Evolutionary conservation across 176 grass and related monocot species (phyloP).

Genomic region (Triticum turgidum): DNA sequence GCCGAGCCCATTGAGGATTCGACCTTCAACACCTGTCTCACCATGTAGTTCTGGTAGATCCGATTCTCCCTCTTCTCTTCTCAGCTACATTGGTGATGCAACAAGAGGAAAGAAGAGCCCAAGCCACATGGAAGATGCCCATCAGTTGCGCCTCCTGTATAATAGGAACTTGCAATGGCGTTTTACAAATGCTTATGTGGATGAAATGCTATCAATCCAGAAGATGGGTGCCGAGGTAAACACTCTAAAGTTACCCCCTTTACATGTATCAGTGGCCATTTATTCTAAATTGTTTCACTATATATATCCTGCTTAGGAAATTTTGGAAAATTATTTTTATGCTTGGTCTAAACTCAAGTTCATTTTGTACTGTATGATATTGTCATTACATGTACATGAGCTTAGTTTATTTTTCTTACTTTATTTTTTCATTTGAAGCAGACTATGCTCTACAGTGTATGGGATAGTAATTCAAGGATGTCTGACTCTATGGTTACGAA

Average conservation of each 20-base stretch:
- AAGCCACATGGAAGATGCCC: conserved; percentile 73
- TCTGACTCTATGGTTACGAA: conserved; percentile 65
- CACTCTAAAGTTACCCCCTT: conserved; percentile 5
- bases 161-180: conserved; percentile 86
- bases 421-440: conserved; percentile 60
- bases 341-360: conserved; percentile 7
- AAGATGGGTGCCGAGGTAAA: conserved; percentile 89
- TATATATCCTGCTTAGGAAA: not conserved
- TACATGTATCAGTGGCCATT: conserved; percentile 1
- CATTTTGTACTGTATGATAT: conserved; percentile 9
- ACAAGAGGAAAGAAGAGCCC: conserved; percentile 73
- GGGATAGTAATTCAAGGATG: conserved; percentile 59
- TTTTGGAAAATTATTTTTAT: not conserved
- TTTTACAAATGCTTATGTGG: conserved; percentile 79
- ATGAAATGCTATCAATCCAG: conserved; percentile 71
- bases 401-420: conserved; percentile 32
- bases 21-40: conserved; percentile 81
- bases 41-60: conserved; percentile 71
- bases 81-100: conserved; percentile 67
- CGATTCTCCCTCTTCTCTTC: conserved; percentile 50
- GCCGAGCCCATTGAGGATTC: conserved; percentile 65
- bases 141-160: conserved; percentile 76
- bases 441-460: conserved; percentile 71
- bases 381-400: conserved; percentile 21
- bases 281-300: conserved; percentile 10